Percentiles rank a stretch among this genome's conserved stretches.
Conservation (phyloP, 163 green algal genomes). For the Chlorella variabilis region DNA sequence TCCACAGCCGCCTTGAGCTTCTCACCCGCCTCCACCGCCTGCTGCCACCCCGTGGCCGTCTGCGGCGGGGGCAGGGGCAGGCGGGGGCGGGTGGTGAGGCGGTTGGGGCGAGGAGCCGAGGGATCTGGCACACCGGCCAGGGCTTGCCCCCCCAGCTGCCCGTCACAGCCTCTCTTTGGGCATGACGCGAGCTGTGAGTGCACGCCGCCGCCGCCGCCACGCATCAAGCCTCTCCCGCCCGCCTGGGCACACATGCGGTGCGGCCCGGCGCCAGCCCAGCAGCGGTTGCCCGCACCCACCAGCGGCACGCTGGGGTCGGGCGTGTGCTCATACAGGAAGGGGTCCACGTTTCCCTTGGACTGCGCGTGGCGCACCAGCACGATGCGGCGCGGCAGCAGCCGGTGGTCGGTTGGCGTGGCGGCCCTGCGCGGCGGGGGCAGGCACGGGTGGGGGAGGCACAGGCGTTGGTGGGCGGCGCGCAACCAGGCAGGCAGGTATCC, state of each 20-base stretch:
- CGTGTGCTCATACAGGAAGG: constrained; percentile 72
- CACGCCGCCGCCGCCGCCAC: no score
- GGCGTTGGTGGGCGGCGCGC: not conserved
- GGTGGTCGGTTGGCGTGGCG: constrained; percentile 76
- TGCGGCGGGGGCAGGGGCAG: not conserved
- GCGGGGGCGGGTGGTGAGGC: not conserved
- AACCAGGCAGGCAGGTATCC: no score
- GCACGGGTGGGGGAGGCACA: not conserved
- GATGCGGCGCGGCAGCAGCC: constrained; percentile 87
- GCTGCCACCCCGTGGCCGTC: constrained; percentile 60
- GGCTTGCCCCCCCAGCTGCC: no score
- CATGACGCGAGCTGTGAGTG: no score
- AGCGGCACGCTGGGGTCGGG: constrained; percentile 89
- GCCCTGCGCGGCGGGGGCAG: constrained; percentile 54
- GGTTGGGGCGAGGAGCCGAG: no score
- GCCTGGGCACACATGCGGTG: no score
- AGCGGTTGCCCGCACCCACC: constrained; percentile 10
- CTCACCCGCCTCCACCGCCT: constrained; percentile 67
- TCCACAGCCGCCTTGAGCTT: constrained; percentile 63
- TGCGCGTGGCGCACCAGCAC: constrained; percentile 93
- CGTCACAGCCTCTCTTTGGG: no score
- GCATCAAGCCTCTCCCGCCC: no score
- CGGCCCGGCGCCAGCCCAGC: no score
- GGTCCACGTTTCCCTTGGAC: constrained; percentile 92
- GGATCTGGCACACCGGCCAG: no score